phyloP scores from a whole-genome alignment of 2,329 filamentous ascomycete species.

The Macrophomina pseudophaseolina region DNA sequence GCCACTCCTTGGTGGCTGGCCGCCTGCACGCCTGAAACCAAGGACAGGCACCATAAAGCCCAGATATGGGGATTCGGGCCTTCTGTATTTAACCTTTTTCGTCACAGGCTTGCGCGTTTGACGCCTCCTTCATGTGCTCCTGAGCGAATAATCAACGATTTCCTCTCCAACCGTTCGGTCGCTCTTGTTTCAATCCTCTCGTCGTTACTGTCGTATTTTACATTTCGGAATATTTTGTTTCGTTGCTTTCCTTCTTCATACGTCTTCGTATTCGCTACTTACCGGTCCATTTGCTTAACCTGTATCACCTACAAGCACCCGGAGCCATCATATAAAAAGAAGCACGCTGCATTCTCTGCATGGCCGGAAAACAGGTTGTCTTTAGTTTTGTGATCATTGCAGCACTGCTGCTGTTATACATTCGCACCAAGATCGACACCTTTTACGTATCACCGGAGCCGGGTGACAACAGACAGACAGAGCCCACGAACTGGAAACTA shows the following conservation, averaged over 20 bases:
- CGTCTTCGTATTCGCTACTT: not conserved
- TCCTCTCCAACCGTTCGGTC: not conserved
- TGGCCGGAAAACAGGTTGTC: not conserved
- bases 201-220: not conserved
- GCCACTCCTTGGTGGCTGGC: conserved; percentile 13
- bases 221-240: not conserved
- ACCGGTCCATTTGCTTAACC: not conserved
- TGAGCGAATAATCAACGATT: conserved; percentile 1
- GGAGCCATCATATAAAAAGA: not conserved
- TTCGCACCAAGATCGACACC: not conserved
- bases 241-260: not conserved
- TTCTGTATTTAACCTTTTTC: conserved; percentile 1
- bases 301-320: not conserved
- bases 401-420: not conserved
- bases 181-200: not conserved
- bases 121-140: conserved; percentile 12
- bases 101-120: conserved; percentile 12
- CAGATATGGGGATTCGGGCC: conserved; percentile 16
- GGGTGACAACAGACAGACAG: not conserved
- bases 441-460: not conserved
- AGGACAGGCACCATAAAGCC: not conserved
- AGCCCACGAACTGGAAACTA: conserved; percentile 5
- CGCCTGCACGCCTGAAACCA: conserved; percentile 12
- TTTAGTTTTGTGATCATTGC: not conserved
- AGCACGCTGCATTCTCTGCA: not conserved